Evolutionary conservation across 2,329 filamentous ascomycete species (phyloP).

Genomic region (Arachnopeziza araneosa): DNA sequence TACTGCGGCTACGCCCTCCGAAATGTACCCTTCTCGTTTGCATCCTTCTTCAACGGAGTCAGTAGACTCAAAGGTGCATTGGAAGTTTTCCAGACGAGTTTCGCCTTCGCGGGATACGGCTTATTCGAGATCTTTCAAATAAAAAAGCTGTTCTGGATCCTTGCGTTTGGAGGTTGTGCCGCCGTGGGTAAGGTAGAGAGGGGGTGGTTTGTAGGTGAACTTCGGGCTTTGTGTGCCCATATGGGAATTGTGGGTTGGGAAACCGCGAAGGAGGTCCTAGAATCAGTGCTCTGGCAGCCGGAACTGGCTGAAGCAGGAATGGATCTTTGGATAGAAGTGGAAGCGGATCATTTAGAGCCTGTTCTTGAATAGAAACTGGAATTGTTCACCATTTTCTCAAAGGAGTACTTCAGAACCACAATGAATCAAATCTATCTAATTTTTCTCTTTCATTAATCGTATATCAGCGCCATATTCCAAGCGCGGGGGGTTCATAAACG

Average conservation of each 20-base stretch:
- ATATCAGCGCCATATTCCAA: too few relatives aligned
- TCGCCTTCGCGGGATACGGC: neutral
- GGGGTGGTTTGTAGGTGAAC: conserved; percentile 7
- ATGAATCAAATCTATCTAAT: too few relatives aligned
- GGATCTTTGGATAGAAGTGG: neutral
- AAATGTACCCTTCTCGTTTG: conserved; percentile 4
- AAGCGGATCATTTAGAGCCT: neutral
- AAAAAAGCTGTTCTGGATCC: conserved; percentile 7
- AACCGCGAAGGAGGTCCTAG: neutral
- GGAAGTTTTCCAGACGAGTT: neutral
- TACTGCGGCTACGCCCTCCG: conserved; percentile 4
- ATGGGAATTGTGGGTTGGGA: conserved; percentile 4
- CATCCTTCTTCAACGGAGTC: conserved; percentile 1
- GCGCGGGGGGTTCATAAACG: too few relatives aligned
- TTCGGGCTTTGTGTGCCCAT: neutral
- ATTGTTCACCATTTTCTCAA: too few relatives aligned
- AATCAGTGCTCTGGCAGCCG: conserved; percentile 2
- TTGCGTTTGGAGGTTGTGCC: conserved; percentile 8
- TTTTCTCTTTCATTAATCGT: too few relatives aligned
- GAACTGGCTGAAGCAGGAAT: neutral
- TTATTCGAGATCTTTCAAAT: neutral
- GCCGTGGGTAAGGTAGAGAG: conserved; percentile 5
- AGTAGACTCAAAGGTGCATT: neutral
- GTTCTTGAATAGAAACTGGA: too few relatives aligned
- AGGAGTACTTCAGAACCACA: too few relatives aligned